Conservation (phyloP, 108 stramenopile genomes). For the Stephanodiscus triporus region DNA sequence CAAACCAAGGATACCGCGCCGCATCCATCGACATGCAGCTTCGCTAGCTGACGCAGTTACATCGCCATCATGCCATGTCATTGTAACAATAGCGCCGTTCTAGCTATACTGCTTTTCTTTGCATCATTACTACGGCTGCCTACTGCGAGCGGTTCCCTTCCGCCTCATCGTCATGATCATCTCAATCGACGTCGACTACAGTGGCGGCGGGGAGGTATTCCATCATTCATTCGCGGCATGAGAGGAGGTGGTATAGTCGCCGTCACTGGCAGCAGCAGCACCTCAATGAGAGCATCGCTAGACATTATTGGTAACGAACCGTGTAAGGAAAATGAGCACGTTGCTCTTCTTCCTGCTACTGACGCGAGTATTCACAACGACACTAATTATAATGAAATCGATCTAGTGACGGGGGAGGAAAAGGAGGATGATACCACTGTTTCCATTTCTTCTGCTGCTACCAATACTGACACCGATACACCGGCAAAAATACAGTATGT, state of each 20-base stretch:
- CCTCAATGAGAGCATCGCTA: background rate
- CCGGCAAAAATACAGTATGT: constrained; percentile 7
- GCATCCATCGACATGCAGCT: too few species aligned
- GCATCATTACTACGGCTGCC: background rate
- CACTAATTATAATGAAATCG: background rate
- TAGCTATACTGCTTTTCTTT: background rate
- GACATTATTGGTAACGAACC: background rate
- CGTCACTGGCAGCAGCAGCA: background rate
- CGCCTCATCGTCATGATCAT: background rate
- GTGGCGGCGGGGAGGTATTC: background rate
- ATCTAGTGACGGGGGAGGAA: background rate
- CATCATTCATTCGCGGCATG: background rate
- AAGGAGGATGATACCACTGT: background rate
- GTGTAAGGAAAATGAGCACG: background rate
- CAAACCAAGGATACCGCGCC: too few species aligned
- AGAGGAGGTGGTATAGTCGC: background rate
- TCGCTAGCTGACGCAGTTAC: too few species aligned
- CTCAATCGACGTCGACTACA: background rate
- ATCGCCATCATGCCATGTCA: too few species aligned
- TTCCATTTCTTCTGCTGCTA: too few species aligned
- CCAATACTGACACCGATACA: background rate
- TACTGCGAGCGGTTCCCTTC: background rate
- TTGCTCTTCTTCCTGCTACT: background rate
- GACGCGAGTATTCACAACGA: background rate
- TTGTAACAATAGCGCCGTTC: background rate